phyloP scores from a whole-genome alignment of 176 grass and related monocot genomes.

The Guadua angustifolia region DNA sequence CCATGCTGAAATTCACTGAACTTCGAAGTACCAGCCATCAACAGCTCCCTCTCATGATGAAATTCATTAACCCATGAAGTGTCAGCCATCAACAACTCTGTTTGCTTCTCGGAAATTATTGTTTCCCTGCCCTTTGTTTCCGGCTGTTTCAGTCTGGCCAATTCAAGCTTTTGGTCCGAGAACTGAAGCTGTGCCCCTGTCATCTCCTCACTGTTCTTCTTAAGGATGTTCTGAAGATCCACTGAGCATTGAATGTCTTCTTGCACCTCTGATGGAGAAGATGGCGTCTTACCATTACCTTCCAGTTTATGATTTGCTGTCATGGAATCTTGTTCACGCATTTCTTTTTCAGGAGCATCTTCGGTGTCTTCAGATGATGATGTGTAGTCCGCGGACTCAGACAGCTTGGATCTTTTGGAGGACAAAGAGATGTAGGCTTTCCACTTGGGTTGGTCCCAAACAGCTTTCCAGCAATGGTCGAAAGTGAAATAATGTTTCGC shows the following conservation, averaged over 20 bases:
- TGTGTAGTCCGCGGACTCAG: constrained; percentile 10
- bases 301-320: constrained; percentile 13
- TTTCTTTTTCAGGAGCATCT: constrained; percentile 41
- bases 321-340: constrained; percentile 16
- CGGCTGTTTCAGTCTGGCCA: neutral
- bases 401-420: constrained; percentile 19
- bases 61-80: neutral
- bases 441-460: constrained; percentile 49
- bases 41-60: constrained; percentile 11
- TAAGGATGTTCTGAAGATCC: neutral
- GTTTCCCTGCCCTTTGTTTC: neutral
- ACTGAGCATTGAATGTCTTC: constrained; percentile 32
- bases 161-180: neutral
- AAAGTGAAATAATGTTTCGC: constrained; percentile 37
- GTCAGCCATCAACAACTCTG: neutral
- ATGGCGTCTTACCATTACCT: neutral
- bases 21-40: neutral
- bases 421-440: constrained; percentile 44
- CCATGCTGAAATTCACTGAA: constrained; percentile 7
- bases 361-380: constrained; percentile 39
- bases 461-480: constrained; percentile 40
- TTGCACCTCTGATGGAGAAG: constrained; percentile 40
- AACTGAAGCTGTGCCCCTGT: neutral
- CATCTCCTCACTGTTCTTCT: constrained; percentile 1
- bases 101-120: neutral